Evolutionary conservation across 2,329 filamentous ascomycete species (phyloP).

Genomic region (Aspergillus persii): DNA sequence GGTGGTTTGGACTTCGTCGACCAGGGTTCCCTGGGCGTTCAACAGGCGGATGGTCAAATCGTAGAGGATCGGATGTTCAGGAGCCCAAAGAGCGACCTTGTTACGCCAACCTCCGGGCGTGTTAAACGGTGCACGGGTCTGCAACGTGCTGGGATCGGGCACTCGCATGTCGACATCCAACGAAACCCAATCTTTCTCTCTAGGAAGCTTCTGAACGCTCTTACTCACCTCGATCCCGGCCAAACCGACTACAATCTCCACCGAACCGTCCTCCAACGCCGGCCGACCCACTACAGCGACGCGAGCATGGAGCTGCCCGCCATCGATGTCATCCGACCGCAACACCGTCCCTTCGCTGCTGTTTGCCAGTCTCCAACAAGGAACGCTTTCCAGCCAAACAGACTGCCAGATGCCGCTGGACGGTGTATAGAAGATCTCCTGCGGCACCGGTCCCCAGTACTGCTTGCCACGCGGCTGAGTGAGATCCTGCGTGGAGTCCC

Average conservation of each 20-base stretch:
- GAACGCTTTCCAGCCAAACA: slow-evolving; percentile 65
- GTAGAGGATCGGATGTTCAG: slow-evolving; percentile 62
- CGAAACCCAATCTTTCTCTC: slow-evolving; percentile 50
- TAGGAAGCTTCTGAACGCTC: slow-evolving; percentile 44
- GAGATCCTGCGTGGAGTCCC: slow-evolving; percentile 63
- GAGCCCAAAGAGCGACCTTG: slow-evolving; percentile 66
- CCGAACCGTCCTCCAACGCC: slow-evolving; percentile 36
- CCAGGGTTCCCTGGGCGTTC: slow-evolving; percentile 24
- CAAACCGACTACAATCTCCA: slow-evolving; percentile 56
- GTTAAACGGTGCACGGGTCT: slow-evolving; percentile 31
- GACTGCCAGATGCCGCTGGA: slow-evolving; percentile 72
- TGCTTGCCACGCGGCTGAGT: slow-evolving; percentile 67
- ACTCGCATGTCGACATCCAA: slow-evolving; percentile 53
- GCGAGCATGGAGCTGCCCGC: slow-evolving; percentile 50
- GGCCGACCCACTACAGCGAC: slow-evolving; percentile 47
- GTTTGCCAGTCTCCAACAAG: slow-evolving; percentile 53
- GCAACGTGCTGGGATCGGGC: slow-evolving; percentile 30
- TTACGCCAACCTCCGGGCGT: slow-evolving; percentile 54
- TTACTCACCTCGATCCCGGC: slow-evolving; percentile 50
- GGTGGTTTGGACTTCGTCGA: slow-evolving; percentile 58
- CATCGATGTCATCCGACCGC: slow-evolving; percentile 54
- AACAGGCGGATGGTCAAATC: slow-evolving; percentile 57
- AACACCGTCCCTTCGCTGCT: slow-evolving; percentile 62
- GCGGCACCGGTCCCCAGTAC: slow-evolving; percentile 56
- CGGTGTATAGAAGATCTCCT: slow-evolving; percentile 65